Percentiles rank a stretch among this genome's conserved stretches.
These are phyloP conservation scores for Boechera divaricarpa DNA, from an alignment of 345 rosid genomes.

Conservation along the genomic window DNA sequence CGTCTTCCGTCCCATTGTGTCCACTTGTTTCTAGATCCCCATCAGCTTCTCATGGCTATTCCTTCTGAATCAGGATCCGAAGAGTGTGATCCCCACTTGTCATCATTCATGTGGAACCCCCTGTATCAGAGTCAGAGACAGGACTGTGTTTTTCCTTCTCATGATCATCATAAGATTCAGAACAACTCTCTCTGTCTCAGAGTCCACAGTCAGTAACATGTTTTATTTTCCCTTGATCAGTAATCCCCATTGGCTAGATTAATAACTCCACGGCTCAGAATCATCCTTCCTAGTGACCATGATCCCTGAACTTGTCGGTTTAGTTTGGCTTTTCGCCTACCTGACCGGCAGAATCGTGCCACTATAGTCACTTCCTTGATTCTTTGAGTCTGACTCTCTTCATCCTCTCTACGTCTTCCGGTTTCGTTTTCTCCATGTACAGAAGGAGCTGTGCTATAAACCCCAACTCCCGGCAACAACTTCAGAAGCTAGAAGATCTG, in stretches of 20 bases:
- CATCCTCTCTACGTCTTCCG: conserved; percentile 54
- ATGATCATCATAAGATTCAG: conserved; percentile 45
- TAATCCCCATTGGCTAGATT: conserved; percentile 68
- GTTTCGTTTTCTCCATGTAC: conserved; percentile 77
- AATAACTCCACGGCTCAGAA: conserved; percentile 53
- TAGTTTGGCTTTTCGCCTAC: conserved; percentile 71
- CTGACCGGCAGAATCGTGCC: conserved; percentile 52
- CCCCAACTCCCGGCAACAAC: conserved; percentile 91
- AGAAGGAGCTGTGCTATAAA: conserved; percentile 81
- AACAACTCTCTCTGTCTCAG: conserved; percentile 63
- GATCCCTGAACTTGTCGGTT: conserved; percentile 50
- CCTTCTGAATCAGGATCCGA: conserved; percentile 59
- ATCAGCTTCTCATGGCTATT: conserved; percentile 43
- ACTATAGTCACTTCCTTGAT: conserved; percentile 42
- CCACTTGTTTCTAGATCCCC: conserved; percentile 45
- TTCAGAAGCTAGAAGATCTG: conserved; percentile 89
- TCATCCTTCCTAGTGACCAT: conserved; percentile 41
- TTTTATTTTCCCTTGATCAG: conserved; percentile 43
- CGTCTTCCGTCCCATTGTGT: conserved; percentile 69
- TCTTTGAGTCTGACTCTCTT: conserved; percentile 47
- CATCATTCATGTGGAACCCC: conserved; percentile 43
- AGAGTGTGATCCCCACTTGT: conserved; percentile 37
- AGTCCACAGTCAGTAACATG: conserved; percentile 52
- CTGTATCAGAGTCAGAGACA: conserved; percentile 59
- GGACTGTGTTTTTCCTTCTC: conserved; percentile 48